Evolutionary conservation across 2,329 filamentous ascomycete species (phyloP).

Genomic region (Proliferodiscus dingleyae): DNA sequence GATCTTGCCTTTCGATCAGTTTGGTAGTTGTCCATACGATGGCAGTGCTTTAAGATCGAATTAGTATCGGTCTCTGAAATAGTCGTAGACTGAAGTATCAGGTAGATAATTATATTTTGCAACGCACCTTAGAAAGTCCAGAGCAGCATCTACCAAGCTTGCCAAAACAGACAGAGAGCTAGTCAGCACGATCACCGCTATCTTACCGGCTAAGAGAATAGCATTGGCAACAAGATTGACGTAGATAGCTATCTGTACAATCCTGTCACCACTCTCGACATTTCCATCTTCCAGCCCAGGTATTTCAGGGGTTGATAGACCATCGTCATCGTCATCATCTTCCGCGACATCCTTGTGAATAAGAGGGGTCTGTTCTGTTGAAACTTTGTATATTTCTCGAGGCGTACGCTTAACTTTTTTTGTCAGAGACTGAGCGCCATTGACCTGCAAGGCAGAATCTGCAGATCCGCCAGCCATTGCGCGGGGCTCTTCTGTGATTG

Average conservation of each 20-base stretch:
- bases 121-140: conserved; percentile 44
- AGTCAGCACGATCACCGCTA: conserved; percentile 49
- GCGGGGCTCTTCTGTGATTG: conserved; percentile 66
- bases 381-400: conserved; percentile 72
- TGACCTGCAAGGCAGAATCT: conserved; percentile 17
- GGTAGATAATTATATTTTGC: no score
- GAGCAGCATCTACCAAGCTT: conserved; percentile 55
- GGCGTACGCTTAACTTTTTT: conserved; percentile 72
- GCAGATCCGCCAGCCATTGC: conserved; percentile 22
- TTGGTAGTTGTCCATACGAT: conserved; percentile 58
- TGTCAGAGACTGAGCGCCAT: conserved; percentile 32
- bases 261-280: conserved; percentile 65
- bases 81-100: no score
- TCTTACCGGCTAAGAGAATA: conserved; percentile 50
- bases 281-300: conserved; percentile 69
- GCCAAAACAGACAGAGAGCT: conserved; percentile 57
- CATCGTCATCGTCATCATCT: conserved; percentile 41
- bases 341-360: conserved; percentile 30
- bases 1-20: conserved; percentile 44
- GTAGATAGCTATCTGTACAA: conserved; percentile 85
- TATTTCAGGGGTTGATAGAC: conserved; percentile 52
- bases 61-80: background rate
- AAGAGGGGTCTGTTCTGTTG: conserved; percentile 63
- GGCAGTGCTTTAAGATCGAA: conserved; percentile 40
- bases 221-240: conserved; percentile 58